Base-by-base conservation (phyloP, 2,329 filamentous ascomycete species). In the Ambrosiella cleistominuta region DNA sequence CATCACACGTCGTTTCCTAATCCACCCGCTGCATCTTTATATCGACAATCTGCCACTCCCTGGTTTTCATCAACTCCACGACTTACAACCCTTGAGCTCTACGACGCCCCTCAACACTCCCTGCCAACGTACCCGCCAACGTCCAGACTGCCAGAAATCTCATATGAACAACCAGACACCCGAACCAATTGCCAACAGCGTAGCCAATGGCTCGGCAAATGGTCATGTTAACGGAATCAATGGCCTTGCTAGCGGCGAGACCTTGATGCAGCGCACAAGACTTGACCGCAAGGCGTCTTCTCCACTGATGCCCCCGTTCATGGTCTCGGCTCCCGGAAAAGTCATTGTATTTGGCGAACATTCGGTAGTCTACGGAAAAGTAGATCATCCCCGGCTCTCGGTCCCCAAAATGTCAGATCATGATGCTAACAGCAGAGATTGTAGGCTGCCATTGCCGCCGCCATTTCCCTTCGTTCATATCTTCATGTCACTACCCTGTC, bases 331-430 rank as follows among this genome's bases (percentile, higher is more conserved):
- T 1, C 93, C 93, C 0, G 94, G 91, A 63, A 98, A 98, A 70
- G 93, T 96, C 67, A 98, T 98, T 69, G 88, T 97, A 57, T 97
- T 91, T 72, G 93, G 93, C 64, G 93, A 98, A 70, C 93, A 98
- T 73, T 86, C 93, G 1, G 93, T 97, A n/a, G 93, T 98, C 17
- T 82, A 98, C 67, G 90, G 90, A 67, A 97, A 96, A 80, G 86
- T 87, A 72, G 58, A 71, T 64, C 11, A 47, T 47, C 19, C 44
- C 6, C 12, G 5, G n/a, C 44, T 47, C 44, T 36, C 35, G 1
- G 47, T 36, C n/a, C 15, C 19, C 19, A 3, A 35, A 42, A 35
- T 9, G 7, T 12, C 11, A 51, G 3, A 19, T 36, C 38, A 39
- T 40, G 37, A 37, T 51, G 44, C 54, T 55, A 58, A 59, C 57